Conservation (phyloP, 352 stramenopile genomes). For the Phytophthora constricta region DNA sequence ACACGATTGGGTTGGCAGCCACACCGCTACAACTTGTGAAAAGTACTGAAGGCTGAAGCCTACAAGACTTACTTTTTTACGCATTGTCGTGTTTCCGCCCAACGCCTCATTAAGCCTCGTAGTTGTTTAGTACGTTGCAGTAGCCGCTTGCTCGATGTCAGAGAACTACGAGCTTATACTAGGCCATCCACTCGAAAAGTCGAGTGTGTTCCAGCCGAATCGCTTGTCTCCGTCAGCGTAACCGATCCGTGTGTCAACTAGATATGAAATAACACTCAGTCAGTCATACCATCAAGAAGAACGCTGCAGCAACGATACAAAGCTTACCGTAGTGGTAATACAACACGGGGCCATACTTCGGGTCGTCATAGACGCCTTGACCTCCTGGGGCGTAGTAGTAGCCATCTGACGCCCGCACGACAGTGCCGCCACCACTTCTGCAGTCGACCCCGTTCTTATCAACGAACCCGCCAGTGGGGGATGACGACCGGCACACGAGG, state of each 20-base stretch:
- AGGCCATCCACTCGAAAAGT: background rate
- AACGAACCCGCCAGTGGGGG: constrained; percentile 34
- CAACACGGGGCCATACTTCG: constrained; percentile 43
- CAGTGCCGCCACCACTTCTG: constrained; percentile 38
- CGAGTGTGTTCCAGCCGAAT: background rate
- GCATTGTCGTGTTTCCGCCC: no score
- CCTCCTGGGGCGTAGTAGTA: constrained; percentile 49
- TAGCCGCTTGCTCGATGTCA: no score
- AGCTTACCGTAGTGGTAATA: constrained; percentile 62
- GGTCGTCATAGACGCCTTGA: constrained; percentile 51
- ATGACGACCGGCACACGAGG: constrained; percentile 45
- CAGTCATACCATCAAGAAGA: no score
- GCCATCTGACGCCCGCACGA: constrained; percentile 49
- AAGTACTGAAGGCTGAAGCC: no score
- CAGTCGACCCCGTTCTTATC: constrained; percentile 41
- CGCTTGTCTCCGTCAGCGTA: constrained; percentile 2
- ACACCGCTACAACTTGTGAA: no score
- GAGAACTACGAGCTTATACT: no score
- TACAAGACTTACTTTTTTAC: no score
- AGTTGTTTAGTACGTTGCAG: no score
- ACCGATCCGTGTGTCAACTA: background rate
- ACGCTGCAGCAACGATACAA: background rate
- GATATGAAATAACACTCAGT: background rate
- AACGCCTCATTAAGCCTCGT: no score
- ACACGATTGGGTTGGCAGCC: no score